Conservation (phyloP, 2,329 filamentous ascomycete species). For the Dendryphion nanum region DNA sequence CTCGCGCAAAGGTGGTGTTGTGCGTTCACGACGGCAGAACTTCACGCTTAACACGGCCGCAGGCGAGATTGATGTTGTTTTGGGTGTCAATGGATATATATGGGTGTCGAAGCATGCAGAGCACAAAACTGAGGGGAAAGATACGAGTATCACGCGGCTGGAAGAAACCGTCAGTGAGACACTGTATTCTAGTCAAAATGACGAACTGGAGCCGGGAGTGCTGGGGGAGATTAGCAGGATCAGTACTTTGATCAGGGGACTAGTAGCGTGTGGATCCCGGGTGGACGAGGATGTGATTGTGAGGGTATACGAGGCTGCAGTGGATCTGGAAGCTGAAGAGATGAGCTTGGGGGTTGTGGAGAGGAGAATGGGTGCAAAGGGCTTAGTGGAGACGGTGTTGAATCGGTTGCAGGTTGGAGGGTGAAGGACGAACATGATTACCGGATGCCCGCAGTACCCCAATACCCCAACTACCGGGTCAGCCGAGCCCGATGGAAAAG, state of each 20-base stretch:
- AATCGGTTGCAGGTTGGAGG: constrained; percentile 26
- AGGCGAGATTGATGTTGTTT: constrained; percentile 75
- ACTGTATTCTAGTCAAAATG: constrained; percentile 95
- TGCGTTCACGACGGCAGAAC: constrained; percentile 78
- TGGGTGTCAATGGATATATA: constrained; percentile 96
- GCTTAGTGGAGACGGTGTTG: constrained; percentile 30
- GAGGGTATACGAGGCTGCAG: constrained; percentile 75
- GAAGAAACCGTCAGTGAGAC: constrained; percentile 83
- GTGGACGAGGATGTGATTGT: constrained; percentile 91
- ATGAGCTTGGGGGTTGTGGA: constrained; percentile 43
- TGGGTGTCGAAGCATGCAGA: constrained; percentile 88
- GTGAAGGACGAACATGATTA: no score
- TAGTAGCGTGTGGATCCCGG: constrained; percentile 77
- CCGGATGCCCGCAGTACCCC: no score
- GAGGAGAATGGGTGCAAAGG: constrained; percentile 25
- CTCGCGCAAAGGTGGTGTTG: constrained; percentile 65
- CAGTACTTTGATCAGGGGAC: constrained; percentile 73
- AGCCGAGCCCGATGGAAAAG: no score
- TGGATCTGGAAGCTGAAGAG: constrained; percentile 68
- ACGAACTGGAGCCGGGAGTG: constrained; percentile 72
- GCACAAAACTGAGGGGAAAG: constrained; percentile 51
- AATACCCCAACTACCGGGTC: no score
- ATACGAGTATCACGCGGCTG: constrained; percentile 72
- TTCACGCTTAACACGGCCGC: constrained; percentile 67
- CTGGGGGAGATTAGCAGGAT: constrained; percentile 86